Conservation (phyloP, 768 basidiomycete species). For the Phanerochaete sordida region DNA sequence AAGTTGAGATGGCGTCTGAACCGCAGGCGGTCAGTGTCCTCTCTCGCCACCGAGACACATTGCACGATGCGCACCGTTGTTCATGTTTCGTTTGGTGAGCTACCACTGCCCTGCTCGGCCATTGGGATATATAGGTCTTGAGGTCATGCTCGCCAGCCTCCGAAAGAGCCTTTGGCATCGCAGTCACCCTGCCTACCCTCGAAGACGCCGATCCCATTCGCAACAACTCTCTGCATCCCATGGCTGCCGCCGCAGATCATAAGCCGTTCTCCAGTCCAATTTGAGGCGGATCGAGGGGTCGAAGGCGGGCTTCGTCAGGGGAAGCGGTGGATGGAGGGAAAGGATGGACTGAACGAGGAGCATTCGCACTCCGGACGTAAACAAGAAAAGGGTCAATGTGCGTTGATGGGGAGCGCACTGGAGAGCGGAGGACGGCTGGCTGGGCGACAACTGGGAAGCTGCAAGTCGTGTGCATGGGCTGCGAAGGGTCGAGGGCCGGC, state of each 20-base stretch:
- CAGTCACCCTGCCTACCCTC: neutral
- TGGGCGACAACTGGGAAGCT: neutral
- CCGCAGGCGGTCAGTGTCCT: neutral
- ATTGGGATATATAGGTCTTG: neutral
- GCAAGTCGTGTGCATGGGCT: neutral
- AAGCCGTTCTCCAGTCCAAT: neutral
- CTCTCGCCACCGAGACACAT: neutral
- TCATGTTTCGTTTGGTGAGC: neutral
- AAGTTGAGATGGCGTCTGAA: slow-evolving; percentile 18
- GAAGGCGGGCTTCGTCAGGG: neutral
- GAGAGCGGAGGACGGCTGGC: neutral
- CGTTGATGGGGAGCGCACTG: neutral
- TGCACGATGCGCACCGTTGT: neutral
- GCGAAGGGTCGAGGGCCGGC: neutral
- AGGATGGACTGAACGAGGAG: neutral
- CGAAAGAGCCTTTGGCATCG: neutral
- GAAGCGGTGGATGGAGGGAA: neutral
- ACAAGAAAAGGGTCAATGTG: neutral
- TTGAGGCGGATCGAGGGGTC: neutral
- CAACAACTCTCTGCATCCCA: neutral
- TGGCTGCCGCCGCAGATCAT: slow-evolving; percentile 2
- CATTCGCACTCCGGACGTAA: neutral
- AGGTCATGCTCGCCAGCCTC: neutral
- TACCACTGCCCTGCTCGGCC: neutral
- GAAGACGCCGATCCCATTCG: slow-evolving; percentile 2